A percentile compares a stretch with the other conserved stretches of the same genome.
Evolutionary conservation across 176 grass and related monocot species (phyloP).

Genomic region (Cymbopogon citratus): DNA sequence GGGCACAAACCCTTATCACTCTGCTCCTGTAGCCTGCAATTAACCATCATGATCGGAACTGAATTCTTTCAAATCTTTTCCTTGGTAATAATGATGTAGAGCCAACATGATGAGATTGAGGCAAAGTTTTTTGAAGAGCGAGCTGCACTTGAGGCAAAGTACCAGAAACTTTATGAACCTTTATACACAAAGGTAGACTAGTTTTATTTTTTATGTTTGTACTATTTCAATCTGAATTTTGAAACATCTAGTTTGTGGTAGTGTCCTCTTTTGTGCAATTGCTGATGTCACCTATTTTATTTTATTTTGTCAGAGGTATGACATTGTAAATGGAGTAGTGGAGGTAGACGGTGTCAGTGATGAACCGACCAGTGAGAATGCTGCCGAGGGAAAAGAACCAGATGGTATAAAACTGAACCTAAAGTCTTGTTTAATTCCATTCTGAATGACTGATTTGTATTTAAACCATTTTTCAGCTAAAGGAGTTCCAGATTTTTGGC

Average conservation of each 20-base stretch:
- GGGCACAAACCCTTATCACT: no score
- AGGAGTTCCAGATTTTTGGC: conserved; percentile 93
- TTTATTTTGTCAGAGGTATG: conserved; percentile 47
- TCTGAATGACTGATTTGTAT: conserved; percentile 21
- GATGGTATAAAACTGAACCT: conserved; percentile 27
- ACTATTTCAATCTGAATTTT: not conserved
- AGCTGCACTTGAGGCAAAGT: conserved; percentile 50
- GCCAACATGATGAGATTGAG: conserved; percentile 51
- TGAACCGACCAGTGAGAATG: conserved; percentile 40
- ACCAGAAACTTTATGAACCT: conserved; percentile 60
- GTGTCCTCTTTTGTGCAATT: not conserved
- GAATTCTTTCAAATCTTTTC: not conserved
- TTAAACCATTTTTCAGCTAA: conserved; percentile 43
- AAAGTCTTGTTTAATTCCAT: not conserved
- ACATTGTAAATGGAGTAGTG: conserved; percentile 83
- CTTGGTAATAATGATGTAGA: conserved; percentile 15
- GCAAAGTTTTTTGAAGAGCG: conserved; percentile 54
- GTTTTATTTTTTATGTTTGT: not conserved
- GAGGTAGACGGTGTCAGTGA: conserved; percentile 63
- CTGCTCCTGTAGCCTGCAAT: not conserved
- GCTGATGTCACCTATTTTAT: not conserved
- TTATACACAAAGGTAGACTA: conserved; percentile 39
- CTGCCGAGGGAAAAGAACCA: conserved; percentile 38
- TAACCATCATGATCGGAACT: not conserved
- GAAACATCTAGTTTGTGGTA: not conserved